A percentile compares a stretch with the other conserved stretches of the same genome.
Conservation (phyloP, 2,329 filamentous ascomycete genomes). For the Diaporthe ilicicola region DNA sequence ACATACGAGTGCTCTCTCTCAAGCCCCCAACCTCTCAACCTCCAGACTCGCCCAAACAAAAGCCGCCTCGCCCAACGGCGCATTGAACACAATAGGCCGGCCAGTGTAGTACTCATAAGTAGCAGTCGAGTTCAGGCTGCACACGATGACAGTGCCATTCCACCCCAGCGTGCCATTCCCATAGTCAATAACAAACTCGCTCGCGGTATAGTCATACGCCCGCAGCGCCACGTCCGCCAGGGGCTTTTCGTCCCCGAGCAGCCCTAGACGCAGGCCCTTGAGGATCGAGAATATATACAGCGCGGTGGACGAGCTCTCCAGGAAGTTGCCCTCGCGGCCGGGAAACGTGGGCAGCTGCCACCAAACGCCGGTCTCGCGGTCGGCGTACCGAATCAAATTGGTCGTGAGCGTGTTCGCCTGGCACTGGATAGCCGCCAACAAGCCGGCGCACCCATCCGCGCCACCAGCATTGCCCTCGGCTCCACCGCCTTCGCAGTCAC, state of each 20-base stretch:
- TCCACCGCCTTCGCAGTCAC: constrained; percentile 38
- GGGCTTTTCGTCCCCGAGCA: neutral
- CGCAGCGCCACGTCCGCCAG: constrained; percentile 21
- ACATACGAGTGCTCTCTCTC: neutral
- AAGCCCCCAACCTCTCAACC: constrained; percentile 39
- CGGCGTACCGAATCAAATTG: constrained; percentile 52
- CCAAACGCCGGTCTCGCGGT: constrained; percentile 58
- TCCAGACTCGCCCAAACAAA: constrained; percentile 50
- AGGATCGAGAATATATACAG: constrained; percentile 65
- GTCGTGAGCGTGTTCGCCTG: constrained; percentile 51
- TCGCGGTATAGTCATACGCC: constrained; percentile 25
- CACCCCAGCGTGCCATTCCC: constrained; percentile 39
- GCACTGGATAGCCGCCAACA: constrained; percentile 9
- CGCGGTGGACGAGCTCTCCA: constrained; percentile 66
- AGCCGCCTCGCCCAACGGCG: constrained; percentile 48
- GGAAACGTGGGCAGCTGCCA: constrained; percentile 62
- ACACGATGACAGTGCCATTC: constrained; percentile 49
- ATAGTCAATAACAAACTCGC: constrained; percentile 26
- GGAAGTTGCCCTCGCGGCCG: constrained; percentile 62
- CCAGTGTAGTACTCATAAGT: constrained; percentile 49
- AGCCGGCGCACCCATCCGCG: neutral
- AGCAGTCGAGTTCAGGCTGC: constrained; percentile 52
- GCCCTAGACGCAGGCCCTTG: constrained; percentile 43
- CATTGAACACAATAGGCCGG: constrained; percentile 48
- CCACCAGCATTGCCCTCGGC: too few species aligned